phyloP scores from a whole-genome alignment of 2,329 filamentous ascomycete species.

The Arthroderma sp. region DNA sequence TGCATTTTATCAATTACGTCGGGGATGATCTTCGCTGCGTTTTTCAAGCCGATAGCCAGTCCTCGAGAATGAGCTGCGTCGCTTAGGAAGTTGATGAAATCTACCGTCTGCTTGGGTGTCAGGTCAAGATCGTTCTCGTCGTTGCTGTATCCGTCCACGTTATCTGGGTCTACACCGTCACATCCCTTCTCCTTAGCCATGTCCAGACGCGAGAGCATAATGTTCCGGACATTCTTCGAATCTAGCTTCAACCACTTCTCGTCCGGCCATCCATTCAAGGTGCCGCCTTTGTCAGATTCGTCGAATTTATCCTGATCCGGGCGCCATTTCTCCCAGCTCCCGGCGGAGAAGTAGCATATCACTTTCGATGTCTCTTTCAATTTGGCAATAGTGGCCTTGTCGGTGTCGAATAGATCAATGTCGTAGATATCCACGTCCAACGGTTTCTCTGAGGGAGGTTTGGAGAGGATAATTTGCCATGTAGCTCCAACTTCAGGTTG shows the following conservation, averaged over 20 bases:
- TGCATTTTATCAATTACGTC: conserved; percentile 40
- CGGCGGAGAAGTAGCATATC: conserved; percentile 65
- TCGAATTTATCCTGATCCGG: conserved; percentile 45
- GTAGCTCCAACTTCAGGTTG: conserved; percentile 38
- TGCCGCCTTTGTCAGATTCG: conserved; percentile 42
- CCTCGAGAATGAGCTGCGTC: conserved; percentile 39
- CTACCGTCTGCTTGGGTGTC: conserved; percentile 42
- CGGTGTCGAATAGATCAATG: conserved; percentile 46
- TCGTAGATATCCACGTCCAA: conserved; percentile 46
- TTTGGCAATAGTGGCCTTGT: conserved; percentile 31
- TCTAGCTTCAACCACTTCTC: conserved; percentile 54
- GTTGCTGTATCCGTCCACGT: conserved; percentile 54
- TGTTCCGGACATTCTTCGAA: conserved; percentile 45
- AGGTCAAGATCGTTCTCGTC: conserved; percentile 50
- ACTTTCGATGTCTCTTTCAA: conserved; percentile 45
- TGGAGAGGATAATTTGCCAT: conserved; percentile 50
- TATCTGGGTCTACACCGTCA: conserved; percentile 58
- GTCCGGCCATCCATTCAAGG: conserved; percentile 49
- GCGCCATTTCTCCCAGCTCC: conserved; percentile 53
- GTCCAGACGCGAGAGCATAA: conserved; percentile 50
- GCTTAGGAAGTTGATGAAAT: conserved; percentile 49
- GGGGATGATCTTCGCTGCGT: conserved; percentile 47
- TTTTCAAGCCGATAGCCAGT: conserved; percentile 55
- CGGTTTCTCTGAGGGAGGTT: conserved; percentile 29
- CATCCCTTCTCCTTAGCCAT: conserved; percentile 50